A percentile compares a stretch with the other conserved stretches of the same genome.
Conservation (phyloP, 1,139 yeast species). For the Hyphopichia pseudoburtonii region DNA sequence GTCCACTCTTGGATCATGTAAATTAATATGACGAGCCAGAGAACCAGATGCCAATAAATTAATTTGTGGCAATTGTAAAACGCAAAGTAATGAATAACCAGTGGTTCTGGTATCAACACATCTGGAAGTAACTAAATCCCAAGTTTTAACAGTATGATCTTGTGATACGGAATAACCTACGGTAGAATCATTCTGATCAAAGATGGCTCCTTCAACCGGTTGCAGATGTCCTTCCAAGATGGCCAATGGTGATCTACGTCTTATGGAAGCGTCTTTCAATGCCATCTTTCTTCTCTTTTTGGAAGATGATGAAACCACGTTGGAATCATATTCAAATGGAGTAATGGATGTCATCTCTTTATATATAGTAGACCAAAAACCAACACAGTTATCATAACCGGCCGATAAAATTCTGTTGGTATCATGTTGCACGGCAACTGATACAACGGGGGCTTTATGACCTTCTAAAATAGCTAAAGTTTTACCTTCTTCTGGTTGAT, state of each 20-base stretch:
- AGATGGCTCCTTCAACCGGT: slow-evolving; percentile 83
- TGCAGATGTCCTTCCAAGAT: slow-evolving; percentile 77
- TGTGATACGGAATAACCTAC: slow-evolving; percentile 94
- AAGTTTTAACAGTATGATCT: slow-evolving; percentile 91
- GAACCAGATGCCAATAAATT: slow-evolving; percentile 88
- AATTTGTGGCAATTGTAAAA: slow-evolving; percentile 63
- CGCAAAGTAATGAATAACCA: slow-evolving; percentile 79
- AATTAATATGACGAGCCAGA: slow-evolving; percentile 89
- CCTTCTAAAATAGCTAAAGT: slow-evolving; percentile 85
- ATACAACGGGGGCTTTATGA: slow-evolving; percentile 82
- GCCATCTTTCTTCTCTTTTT: slow-evolving; percentile 86
- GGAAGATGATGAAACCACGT: slow-evolving; percentile 71
- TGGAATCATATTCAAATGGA: slow-evolving; percentile 52
- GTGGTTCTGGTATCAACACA: slow-evolving; percentile 87
- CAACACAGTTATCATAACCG: slow-evolving; percentile 77
- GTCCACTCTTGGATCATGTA: slow-evolving; percentile 80
- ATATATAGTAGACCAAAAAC: slow-evolving; percentile 84
- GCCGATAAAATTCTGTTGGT: slow-evolving; percentile 73
- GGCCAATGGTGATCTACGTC: slow-evolving; percentile 79
- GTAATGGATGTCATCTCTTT: slow-evolving; percentile 81
- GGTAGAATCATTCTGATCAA: slow-evolving; percentile 68
- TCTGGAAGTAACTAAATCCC: slow-evolving; percentile 88
- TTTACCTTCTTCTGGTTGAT: slow-evolving; percentile 60
- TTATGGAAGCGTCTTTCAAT: slow-evolving; percentile 69
- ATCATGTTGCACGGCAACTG: slow-evolving; percentile 59